A percentile compares a stretch with the other conserved stretches of the same genome.
Conservation (phyloP, 768 basidiomycete species). For the Rhizopogon rudus region DNA sequence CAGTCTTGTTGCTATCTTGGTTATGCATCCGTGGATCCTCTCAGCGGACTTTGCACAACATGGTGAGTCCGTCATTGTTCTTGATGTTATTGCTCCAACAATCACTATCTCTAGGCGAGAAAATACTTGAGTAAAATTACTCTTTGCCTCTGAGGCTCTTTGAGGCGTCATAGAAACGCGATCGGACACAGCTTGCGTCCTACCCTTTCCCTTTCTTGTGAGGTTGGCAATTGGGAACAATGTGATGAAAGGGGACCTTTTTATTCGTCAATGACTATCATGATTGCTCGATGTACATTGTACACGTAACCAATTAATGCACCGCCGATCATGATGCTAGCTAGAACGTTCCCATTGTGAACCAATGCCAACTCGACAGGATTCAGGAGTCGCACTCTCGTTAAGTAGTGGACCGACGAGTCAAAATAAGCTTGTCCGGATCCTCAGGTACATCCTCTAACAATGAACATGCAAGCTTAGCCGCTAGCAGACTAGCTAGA, state of each 20-base stretch:
- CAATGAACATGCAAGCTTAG: no score
- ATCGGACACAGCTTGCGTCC: neutral
- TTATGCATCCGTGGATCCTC: slow-evolving; percentile 5
- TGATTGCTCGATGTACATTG: neutral
- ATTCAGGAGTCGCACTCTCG: no score
- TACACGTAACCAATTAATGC: no score
- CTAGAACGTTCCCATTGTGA: no score
- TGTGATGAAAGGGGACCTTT: neutral
- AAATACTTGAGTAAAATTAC: neutral
- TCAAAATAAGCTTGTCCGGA: no score
- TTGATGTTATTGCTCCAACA: neutral
- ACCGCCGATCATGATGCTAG: no score
- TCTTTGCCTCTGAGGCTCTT: neutral
- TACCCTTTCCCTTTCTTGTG: no score
- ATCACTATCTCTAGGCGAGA: neutral
- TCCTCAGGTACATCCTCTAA: no score
- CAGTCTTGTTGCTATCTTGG: slow-evolving; percentile 2
- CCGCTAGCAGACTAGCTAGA: no score
- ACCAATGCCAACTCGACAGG: no score
- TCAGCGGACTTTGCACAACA: neutral
- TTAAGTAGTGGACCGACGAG: no score
- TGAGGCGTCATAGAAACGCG: neutral
- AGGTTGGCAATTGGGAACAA: neutral
- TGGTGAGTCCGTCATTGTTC: neutral
- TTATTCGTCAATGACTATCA: neutral